phyloP scores from a whole-genome alignment of 768 basidiomycete genomes.

The Leucocoprinus birnbaumii region DNA sequence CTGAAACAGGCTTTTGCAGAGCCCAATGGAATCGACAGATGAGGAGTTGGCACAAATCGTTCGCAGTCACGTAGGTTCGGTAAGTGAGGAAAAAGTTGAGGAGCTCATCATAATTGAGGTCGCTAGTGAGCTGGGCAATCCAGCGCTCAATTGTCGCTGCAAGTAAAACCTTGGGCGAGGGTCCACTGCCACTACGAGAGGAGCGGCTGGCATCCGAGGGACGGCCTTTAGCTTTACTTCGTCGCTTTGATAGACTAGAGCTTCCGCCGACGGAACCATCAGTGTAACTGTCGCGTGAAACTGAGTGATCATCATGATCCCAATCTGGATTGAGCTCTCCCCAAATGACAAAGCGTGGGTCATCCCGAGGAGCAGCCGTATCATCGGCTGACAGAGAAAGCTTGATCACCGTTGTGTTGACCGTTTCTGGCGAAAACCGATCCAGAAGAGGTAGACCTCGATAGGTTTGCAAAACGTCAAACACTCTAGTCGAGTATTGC shows the following conservation, averaged over 20 bases:
- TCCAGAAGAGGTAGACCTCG: slow-evolving; percentile 75
- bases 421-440: slow-evolving; percentile 51
- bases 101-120: slow-evolving; percentile 83
- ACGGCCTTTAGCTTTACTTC: slow-evolving; percentile 29
- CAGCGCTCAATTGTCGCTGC: slow-evolving; percentile 92
- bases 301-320: slow-evolving; percentile 29
- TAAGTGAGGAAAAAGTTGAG: slow-evolving; percentile 92
- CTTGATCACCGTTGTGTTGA: slow-evolving; percentile 67
- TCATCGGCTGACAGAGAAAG: slow-evolving; percentile 66
- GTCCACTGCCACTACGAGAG: slow-evolving; percentile 14
- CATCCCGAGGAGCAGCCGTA: slow-evolving; percentile 73
- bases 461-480: slow-evolving; percentile 80
- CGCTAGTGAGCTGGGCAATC: slow-evolving; percentile 88
- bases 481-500: slow-evolving; percentile 71
- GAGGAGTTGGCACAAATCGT: slow-evolving; percentile 79
- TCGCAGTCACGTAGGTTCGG: slow-evolving; percentile 75
- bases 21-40: slow-evolving; percentile 92
- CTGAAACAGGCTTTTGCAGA: slow-evolving; percentile 44
- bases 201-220: slow-evolving; percentile 24
- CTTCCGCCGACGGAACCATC: slow-evolving; percentile 21
- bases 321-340: slow-evolving; percentile 48
- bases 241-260: slow-evolving; percentile 32
- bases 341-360: slow-evolving; percentile 93
- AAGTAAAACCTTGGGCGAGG: slow-evolving; percentile 52
- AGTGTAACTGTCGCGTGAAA: slow-evolving; percentile 31